Conservation (phyloP, 129 eudicot species). For the Flaveria bidentis region DNA sequence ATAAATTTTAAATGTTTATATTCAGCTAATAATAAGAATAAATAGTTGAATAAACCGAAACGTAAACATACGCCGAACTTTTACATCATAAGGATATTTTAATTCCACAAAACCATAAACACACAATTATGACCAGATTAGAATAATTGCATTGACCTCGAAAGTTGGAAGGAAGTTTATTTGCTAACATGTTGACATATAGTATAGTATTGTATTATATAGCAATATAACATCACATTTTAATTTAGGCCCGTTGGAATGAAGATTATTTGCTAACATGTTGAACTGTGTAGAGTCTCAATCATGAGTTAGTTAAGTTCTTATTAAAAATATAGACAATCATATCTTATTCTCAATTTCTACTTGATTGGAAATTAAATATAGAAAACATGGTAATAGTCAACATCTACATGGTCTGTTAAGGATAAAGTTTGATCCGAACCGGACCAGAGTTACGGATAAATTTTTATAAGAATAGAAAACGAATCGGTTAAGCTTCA, state of each 20-base stretch:
- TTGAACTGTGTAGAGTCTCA: not conserved
- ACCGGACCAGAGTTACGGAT: not conserved
- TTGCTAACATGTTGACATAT: not conserved
- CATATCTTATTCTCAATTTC: not conserved
- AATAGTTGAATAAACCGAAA: too few relatives aligned
- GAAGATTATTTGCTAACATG: conserved; percentile 2
- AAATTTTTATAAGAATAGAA: too few relatives aligned
- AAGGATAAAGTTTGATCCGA: not conserved
- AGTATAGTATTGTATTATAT: too few relatives aligned
- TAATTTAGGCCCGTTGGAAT: not conserved
- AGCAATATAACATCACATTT: too few relatives aligned
- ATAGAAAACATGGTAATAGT: too few relatives aligned
- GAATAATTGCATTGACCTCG: not conserved
- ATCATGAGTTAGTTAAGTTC: too few relatives aligned
- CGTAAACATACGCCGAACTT: too few relatives aligned
- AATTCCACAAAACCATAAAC: not conserved
- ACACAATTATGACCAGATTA: not conserved
- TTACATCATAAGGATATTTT: not conserved
- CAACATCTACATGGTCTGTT: not conserved
- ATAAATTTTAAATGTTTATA: too few relatives aligned
- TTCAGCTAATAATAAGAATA: too few relatives aligned
- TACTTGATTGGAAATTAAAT: too few relatives aligned
- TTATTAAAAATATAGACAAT: too few relatives aligned
- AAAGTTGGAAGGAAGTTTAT: not conserved
- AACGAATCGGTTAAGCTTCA: not conserved